Conservation (phyloP, 495 filamentous ascomycete genomes). For the Pseudomonodictys pantanalensis region DNA sequence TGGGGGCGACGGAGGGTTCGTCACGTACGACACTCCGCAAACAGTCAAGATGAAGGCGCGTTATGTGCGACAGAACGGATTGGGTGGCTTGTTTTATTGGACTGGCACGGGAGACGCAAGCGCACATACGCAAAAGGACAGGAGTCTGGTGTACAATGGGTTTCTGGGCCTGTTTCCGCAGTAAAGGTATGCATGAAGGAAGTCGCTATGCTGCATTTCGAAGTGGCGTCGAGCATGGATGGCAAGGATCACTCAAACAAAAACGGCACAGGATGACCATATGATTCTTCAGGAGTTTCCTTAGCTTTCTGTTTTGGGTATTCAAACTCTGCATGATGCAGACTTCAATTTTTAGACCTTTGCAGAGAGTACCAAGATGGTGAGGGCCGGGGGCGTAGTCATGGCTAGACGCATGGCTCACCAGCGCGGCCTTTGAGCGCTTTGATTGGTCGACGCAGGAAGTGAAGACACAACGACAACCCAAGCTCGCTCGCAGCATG, state of each 20-base stretch:
- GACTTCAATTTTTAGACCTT: background rate
- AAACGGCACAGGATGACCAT: background rate
- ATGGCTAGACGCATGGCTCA: background rate
- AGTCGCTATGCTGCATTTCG: background rate
- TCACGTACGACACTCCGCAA: constrained; percentile 80
- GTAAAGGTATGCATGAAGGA: constrained; percentile 7
- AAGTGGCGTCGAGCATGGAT: background rate
- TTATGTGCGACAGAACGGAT: constrained; percentile 71
- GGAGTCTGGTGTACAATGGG: constrained; percentile 61
- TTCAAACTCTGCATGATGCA: background rate
- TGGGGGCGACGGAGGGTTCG: constrained; percentile 79
- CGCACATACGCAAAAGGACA: constrained; percentile 32
- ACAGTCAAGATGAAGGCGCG: constrained; percentile 81
- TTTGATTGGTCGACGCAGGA: background rate
- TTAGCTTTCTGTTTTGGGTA: background rate
- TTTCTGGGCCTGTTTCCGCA: constrained; percentile 33
- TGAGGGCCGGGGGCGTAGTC: too few relatives aligned
- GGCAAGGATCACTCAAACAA: background rate
- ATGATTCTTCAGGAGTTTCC: background rate
- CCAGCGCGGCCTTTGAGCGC: background rate
- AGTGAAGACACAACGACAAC: background rate
- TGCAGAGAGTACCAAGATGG: background rate
- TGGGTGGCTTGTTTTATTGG: constrained; percentile 91
- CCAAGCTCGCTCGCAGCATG: constrained; percentile 1
- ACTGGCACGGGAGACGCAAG: constrained; percentile 76